Evolutionary conservation across 2,329 filamentous ascomycete genomes (phyloP).

Genomic region (Exophiala alcalophila): DNA sequence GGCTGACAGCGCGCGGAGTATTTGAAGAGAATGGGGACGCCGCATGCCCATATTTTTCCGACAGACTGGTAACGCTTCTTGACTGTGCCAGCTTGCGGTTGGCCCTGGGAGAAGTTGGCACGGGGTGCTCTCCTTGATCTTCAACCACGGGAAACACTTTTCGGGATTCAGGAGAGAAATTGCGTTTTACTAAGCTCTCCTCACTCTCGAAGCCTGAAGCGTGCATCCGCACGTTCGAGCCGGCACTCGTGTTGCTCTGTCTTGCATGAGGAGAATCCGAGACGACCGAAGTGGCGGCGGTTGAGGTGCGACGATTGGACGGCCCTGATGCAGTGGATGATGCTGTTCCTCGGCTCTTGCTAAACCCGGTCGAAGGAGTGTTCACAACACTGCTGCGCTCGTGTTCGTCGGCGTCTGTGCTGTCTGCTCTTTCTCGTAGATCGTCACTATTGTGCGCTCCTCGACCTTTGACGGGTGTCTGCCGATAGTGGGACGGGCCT

Average conservation of each 20-base stretch:
- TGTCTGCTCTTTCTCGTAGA: conserved; percentile 41
- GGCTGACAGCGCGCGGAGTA: conserved; percentile 39
- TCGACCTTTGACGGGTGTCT: conserved; percentile 57
- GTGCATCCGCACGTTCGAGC: conserved; percentile 15
- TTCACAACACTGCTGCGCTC: conserved; percentile 29
- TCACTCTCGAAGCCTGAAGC: conserved; percentile 19
- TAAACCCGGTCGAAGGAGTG: conserved; percentile 60
- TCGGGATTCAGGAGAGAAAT: conserved; percentile 22
- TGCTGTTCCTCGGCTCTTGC: conserved; percentile 73
- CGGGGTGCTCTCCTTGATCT: conserved; percentile 19
- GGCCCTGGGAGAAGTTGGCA: conserved; percentile 25
- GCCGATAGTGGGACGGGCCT: conserved; percentile 77
- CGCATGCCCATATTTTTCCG: conserved; percentile 44
- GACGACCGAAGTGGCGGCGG: conserved; percentile 82
- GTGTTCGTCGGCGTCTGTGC: conserved; percentile 26
- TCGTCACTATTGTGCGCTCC: conserved; percentile 44
- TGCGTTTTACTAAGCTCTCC: conserved; percentile 16
- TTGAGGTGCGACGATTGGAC: conserved; percentile 70
- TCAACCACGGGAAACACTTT: conserved; percentile 11
- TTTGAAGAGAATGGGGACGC: conserved; percentile 33
- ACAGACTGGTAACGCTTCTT: conserved; percentile 66
- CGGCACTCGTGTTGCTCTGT: conserved; percentile 27
- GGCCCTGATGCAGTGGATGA: conserved; percentile 78
- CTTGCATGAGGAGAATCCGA: conserved; percentile 57
- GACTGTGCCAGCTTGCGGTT: conserved; percentile 34